Base-by-base conservation (phyloP, 495 filamentous ascomycete species). In the Bacidia rubella region DNA sequence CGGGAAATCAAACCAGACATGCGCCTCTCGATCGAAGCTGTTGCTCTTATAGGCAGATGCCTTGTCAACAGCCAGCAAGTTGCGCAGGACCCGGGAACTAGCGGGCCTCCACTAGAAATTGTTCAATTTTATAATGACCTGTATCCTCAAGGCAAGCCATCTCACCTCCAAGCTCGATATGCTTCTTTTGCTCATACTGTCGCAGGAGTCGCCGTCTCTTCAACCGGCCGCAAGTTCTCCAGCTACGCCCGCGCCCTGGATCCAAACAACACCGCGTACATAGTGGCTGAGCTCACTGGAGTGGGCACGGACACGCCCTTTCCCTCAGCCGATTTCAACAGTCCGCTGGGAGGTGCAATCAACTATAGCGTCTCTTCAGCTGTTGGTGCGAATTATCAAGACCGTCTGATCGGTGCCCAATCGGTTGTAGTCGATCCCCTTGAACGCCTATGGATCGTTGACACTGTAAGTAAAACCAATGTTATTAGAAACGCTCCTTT, bases 371-470 rank as follows among this genome's bases (percentile, higher is more conserved):
- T 66, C 3, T 62, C 48, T 12, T 69, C 70, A 4, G 59, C 66
- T 10, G 61, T 57, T 10, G 65, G 62, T 10, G 71, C 63, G 17
- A 68, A 68, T 52, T 66, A 70, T 57, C 49, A 61, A 2, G 58
- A 70, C 55, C 65, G 72, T 57, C 56, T 72, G 43, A 70, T 75
- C 48, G 67, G 68, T 55, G 65, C 70, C 0, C 72, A 73, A 54
- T 64, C 62, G 21, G 65, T 71, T 11, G 70, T 73, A n/a, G 57
- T 75, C 22, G 70, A 74, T 50, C 45, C 70, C 10, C 40, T 59
- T 9, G 65, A 74, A 60, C 62, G 71, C 2, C 61, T 73, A 27
- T 73, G 71, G 71, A 65, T 73, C 40, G 65, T 74, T 20, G 71
- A 74, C 47, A 72, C 67, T n/a, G 71, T n/a, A n/a, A n/a, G n/a